Evolutionary conservation across 495 filamentous ascomycete species (phyloP).

Genomic region (Aspergillus steynii): DNA sequence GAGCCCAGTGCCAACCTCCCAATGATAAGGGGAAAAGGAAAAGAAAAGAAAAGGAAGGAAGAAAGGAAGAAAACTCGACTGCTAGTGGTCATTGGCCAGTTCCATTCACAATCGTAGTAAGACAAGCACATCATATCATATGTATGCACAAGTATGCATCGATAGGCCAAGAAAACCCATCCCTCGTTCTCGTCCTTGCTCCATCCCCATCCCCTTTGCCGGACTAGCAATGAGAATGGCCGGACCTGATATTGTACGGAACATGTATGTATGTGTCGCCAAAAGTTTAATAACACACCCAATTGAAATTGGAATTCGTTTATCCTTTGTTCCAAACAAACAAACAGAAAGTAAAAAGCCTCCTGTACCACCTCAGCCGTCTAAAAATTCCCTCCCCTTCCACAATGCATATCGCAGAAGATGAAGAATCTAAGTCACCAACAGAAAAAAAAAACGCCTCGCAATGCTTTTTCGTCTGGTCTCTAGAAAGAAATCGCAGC

Average conservation of each 20-base stretch:
- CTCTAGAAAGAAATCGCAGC: not conserved
- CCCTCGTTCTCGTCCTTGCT: too few species aligned
- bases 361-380: not conserved
- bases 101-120: too few species aligned
- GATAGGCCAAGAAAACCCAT: too few species aligned
- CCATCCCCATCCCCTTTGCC: too few species aligned
- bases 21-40: not conserved
- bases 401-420: not conserved
- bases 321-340: not conserved
- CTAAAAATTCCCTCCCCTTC: not conserved
- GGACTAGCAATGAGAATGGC: too few species aligned
- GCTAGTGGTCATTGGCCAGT: not conserved
- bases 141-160: too few species aligned
- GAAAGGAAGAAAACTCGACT: not conserved
- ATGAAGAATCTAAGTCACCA: not conserved
- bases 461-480: slow-evolving; percentile 5
- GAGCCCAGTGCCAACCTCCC: not conserved
- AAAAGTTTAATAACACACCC: not conserved
- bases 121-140: too few species aligned
- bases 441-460: slow-evolving; percentile 5
- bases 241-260: not conserved
- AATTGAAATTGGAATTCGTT: not conserved
- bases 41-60: not conserved
- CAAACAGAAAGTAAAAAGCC: too few species aligned
- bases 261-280: slow-evolving; percentile 4